Conservation (phyloP, 352 stramenopile species). For the Globisporangium echinulatum region DNA sequence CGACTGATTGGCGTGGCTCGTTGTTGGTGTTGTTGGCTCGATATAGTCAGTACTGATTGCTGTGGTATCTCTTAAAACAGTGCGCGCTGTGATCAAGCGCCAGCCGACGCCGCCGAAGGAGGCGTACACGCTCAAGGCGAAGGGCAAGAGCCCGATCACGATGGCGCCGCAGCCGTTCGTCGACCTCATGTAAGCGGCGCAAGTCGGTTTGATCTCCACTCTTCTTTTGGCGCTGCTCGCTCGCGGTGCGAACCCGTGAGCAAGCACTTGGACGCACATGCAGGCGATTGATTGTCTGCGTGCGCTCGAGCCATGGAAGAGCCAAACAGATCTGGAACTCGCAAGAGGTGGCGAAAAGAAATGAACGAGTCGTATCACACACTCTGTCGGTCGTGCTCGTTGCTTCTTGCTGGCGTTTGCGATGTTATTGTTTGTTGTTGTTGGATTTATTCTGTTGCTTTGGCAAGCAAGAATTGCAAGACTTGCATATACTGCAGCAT, state of each 20-base stretch:
- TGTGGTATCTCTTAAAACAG: slow-evolving; percentile 1
- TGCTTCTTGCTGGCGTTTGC: slow-evolving; percentile 4
- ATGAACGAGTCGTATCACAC: slow-evolving; percentile 34
- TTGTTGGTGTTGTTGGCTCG: no score
- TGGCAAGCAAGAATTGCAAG: no score
- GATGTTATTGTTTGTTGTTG: no score
- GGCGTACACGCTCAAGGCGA: slow-evolving; percentile 92
- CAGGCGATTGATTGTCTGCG: background rate
- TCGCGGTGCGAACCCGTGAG: background rate
- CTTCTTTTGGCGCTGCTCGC: background rate
- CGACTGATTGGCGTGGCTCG: no score
- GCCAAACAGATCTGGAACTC: slow-evolving; percentile 17
- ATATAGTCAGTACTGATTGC: no score
- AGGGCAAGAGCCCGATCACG: slow-evolving; percentile 89
- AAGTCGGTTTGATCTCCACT: slow-evolving; percentile 12
- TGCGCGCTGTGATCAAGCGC: slow-evolving; percentile 94
- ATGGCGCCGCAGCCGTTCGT: slow-evolving; percentile 98
- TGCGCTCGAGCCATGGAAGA: background rate
- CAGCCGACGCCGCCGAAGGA: slow-evolving; percentile 91
- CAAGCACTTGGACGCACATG: background rate
- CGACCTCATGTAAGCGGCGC: slow-evolving; percentile 94
- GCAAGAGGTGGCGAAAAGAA: slow-evolving; percentile 39
- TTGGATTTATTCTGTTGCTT: background rate
- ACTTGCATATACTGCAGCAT: no score
- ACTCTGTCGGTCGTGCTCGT: background rate